Evolutionary conservation across 371 early-diverging fungal genomes (phyloP).

Genomic region (Rhizopus arrhizus): DNA sequence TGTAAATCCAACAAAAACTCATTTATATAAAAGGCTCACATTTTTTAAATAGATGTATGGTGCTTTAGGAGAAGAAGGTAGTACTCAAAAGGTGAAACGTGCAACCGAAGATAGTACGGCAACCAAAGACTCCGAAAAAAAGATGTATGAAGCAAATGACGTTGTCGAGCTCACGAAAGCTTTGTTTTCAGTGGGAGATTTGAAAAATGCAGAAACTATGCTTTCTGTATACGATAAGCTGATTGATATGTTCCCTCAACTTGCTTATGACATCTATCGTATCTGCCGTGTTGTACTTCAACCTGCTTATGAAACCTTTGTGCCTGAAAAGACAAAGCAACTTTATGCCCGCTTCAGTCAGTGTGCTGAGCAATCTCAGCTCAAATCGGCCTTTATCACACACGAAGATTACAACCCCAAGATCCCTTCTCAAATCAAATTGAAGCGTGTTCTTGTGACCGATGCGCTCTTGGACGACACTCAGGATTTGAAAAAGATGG

Average conservation of each 20-base stretch:
- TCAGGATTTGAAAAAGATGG: conserved; percentile 30
- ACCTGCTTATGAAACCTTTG: conserved; percentile 52
- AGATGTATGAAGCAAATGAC: conserved; percentile 51
- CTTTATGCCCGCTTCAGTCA: conserved; percentile 21
- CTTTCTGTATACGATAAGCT: conserved; percentile 62
- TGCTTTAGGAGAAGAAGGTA: conserved; percentile 49
- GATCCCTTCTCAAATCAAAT: conserved; percentile 26
- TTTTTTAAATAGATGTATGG: conserved; percentile 33
- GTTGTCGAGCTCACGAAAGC: conserved; percentile 66
- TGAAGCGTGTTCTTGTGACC: conserved; percentile 28
- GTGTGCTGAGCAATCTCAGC: conserved; percentile 35
- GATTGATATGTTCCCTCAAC: conserved; percentile 59
- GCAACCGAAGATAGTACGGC: neutral
- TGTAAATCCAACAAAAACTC: conserved; percentile 10
- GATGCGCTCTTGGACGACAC: conserved; percentile 32
- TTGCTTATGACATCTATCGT: conserved; percentile 66
- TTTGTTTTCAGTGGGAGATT: conserved; percentile 68
- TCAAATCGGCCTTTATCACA: conserved; percentile 26
- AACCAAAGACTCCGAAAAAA: conserved; percentile 16
- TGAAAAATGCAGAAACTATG: conserved; percentile 56
- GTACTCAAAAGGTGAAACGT: conserved; percentile 31
- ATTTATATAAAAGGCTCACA: neutral
- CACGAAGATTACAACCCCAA: conserved; percentile 21
- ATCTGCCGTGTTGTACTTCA: conserved; percentile 60
- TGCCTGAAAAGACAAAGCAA: conserved; percentile 32